phyloP scores from a whole-genome alignment of 805 yeast species.

The Ogataea parapolymorpha region DNA sequence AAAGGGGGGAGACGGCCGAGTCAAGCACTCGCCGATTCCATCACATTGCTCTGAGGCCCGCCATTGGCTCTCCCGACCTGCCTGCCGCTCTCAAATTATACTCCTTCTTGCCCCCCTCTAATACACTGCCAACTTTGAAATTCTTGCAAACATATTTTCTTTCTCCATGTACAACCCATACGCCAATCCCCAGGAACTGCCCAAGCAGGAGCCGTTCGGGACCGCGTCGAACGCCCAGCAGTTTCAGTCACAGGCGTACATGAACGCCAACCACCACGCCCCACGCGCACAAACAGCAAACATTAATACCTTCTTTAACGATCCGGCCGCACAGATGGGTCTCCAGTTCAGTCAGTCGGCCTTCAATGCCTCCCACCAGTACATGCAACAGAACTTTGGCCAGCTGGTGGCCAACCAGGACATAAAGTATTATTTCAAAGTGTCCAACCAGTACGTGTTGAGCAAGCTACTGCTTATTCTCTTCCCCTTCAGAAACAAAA shows the following conservation, averaged over 20 bases:
- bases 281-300: slow-evolving; percentile 12
- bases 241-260: slow-evolving; percentile 19
- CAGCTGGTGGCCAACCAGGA: slow-evolving; percentile 50
- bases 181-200: slow-evolving; percentile 29
- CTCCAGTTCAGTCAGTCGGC: slow-evolving; percentile 87
- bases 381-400: slow-evolving; percentile 68
- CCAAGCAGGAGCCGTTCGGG: slow-evolving; percentile 14
- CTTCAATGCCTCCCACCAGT: slow-evolving; percentile 74
- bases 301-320: slow-evolving; percentile 53
- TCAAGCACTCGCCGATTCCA: too few relatives aligned
- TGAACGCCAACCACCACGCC: slow-evolving; percentile 12
- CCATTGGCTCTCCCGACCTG: too few relatives aligned
- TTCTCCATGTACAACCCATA: slow-evolving; percentile 43
- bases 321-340: slow-evolving; percentile 81
- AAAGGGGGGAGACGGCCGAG: not conserved
- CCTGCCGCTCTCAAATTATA: too few relatives aligned
- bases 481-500: slow-evolving; percentile 81
- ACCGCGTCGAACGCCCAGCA: slow-evolving; percentile 20
- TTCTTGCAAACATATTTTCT: slow-evolving; percentile 9
- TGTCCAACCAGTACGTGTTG: slow-evolving; percentile 82
- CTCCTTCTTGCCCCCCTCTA: not conserved
- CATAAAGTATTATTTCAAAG: slow-evolving; percentile 85
- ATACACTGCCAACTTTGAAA: slow-evolving; percentile 5
- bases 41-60: too few relatives aligned
- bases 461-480: slow-evolving; percentile 68